Evolutionary conservation across 2,329 filamentous ascomycete species (phyloP).

Genomic region (Furcasterigmium furcatum): DNA sequence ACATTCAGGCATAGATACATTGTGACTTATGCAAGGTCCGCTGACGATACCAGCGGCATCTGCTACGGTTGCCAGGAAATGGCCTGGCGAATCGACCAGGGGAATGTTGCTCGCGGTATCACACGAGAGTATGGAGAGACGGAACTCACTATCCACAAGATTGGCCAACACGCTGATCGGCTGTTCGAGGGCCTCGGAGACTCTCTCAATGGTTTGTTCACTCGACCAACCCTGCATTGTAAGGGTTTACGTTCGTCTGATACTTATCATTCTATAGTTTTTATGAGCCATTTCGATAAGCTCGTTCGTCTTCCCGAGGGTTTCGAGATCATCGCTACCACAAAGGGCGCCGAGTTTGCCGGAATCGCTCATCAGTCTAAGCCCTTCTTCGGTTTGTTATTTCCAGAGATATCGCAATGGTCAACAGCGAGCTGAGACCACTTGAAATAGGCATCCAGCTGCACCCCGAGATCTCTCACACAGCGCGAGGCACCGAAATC

Average conservation of each 20-base stretch:
- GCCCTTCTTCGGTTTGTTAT: constrained; percentile 61
- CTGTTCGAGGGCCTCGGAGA: constrained; percentile 77
- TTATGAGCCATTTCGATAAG: constrained; percentile 92
- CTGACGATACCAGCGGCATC: constrained; percentile 30
- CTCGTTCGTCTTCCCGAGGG: constrained; percentile 68
- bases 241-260: neutral
- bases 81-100: constrained; percentile 60
- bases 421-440: constrained; percentile 5
- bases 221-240: neutral
- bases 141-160: constrained; percentile 58
- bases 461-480: constrained; percentile 82
- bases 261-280: constrained; percentile 37
- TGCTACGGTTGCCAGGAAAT: constrained; percentile 62
- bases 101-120: constrained; percentile 22
- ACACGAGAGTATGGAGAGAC: constrained; percentile 13
- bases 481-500: constrained; percentile 64
- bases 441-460: constrained; percentile 64
- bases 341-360: constrained; percentile 73
- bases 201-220: constrained; percentile 46
- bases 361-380: constrained; percentile 70
- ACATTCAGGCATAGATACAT: neutral
- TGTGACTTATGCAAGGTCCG: neutral
- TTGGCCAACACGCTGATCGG: constrained; percentile 63
- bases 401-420: constrained; percentile 2
- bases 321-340: constrained; percentile 73